phyloP scores from a whole-genome alignment of 2,329 filamentous ascomycete genomes.

The Cladosporium austrohemisphaericum region DNA sequence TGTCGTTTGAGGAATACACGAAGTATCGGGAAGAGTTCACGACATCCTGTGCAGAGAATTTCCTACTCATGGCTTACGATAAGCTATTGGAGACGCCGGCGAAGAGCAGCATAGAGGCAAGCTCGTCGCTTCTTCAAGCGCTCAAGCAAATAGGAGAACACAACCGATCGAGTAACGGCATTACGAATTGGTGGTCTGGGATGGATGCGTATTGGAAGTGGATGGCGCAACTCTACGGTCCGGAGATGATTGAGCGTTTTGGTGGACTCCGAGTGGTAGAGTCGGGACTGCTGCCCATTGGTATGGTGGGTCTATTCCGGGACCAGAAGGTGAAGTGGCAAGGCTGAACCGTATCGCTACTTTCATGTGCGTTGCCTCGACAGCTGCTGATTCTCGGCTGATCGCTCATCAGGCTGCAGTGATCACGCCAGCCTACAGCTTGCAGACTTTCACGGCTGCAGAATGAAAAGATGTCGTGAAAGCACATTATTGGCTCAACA shows the following conservation, averaged over 20 bases:
- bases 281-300: slow-evolving; percentile 26
- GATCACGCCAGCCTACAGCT: too few species aligned
- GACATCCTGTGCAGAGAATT: background rate
- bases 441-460: too few species aligned
- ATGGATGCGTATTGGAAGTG: slow-evolving; percentile 46
- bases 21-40: slow-evolving; percentile 41
- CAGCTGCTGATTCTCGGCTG: too few species aligned
- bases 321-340: slow-evolving; percentile 29
- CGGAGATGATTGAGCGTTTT: slow-evolving; percentile 26
- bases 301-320: slow-evolving; percentile 26
- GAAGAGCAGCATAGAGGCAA: background rate
- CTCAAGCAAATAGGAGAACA: background rate
- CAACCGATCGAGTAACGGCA: slow-evolving; percentile 19
- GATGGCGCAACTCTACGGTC: slow-evolving; percentile 34
- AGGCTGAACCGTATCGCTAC: too few species aligned
- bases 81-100: slow-evolving; percentile 24
- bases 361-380: too few species aligned
- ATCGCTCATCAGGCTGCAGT: too few species aligned
- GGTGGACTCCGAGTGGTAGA: slow-evolving; percentile 27
- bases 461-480: too few species aligned
- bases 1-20: slow-evolving; percentile 43
- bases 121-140: background rate
- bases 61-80: slow-evolving; percentile 29
- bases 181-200: slow-evolving; percentile 15
- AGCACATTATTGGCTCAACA: too few species aligned